phyloP scores from a whole-genome alignment of 306 rosid species.

The Astragalus membranaceus region DNA sequence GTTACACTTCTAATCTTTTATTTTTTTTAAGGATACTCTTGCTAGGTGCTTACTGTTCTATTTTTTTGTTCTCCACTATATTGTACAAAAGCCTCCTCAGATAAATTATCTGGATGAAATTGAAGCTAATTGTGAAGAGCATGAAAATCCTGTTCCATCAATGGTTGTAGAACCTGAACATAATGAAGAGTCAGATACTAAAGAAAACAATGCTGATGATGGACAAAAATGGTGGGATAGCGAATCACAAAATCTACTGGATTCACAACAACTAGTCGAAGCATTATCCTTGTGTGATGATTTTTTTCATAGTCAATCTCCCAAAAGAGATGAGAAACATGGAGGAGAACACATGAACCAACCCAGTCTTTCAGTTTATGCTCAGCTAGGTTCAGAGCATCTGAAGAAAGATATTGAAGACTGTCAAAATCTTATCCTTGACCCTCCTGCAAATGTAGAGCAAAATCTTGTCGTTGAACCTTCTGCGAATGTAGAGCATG shows the following conservation, averaged over 20 bases:
- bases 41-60: background rate
- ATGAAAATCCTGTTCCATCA: constrained; percentile 21
- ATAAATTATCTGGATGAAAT: constrained; percentile 34
- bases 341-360: constrained; percentile 34
- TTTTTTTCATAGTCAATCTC: constrained; percentile 77
- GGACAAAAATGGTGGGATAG: constrained; percentile 80
- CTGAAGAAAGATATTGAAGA: constrained; percentile 79
- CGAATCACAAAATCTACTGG: constrained; percentile 69
- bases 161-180: constrained; percentile 21
- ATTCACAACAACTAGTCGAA: constrained; percentile 80
- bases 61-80: background rate
- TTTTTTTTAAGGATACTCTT: background rate
- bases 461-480: constrained; percentile 52
- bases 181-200: constrained; percentile 21
- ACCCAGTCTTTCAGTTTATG: constrained; percentile 53
- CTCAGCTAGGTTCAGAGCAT: constrained; percentile 59
- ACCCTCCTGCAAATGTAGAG: constrained; percentile 51
- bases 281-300: constrained; percentile 65
- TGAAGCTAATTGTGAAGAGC: constrained; percentile 32
- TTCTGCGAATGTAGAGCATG: constrained; percentile 47
- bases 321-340: constrained; percentile 34
- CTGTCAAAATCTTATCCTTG: constrained; percentile 56
- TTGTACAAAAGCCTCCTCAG: constrained; percentile 17
- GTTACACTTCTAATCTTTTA: background rate
- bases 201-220: constrained; percentile 43